Evolutionary conservation across 805 yeast genomes (phyloP).

Genomic region (Yarrowia bubula): DNA sequence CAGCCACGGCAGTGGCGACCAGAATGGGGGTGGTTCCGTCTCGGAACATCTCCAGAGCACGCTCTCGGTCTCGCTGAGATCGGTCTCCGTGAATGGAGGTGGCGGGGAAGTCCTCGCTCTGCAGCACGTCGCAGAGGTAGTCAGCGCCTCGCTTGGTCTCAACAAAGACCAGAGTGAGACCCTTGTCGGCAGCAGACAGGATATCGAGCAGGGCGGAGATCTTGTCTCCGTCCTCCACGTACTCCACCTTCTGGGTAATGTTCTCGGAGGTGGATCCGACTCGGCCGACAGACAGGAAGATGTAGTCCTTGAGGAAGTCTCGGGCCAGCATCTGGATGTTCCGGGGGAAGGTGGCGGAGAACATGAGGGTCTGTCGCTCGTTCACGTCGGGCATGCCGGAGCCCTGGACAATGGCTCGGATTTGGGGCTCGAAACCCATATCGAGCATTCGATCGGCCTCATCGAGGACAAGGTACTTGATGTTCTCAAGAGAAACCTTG

Average conservation of each 20-base stretch:
- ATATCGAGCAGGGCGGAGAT: slow-evolving; percentile 86
- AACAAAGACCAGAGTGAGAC: slow-evolving; percentile 90
- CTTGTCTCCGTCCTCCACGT: slow-evolving; percentile 92
- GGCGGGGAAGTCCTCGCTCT: slow-evolving; percentile 88
- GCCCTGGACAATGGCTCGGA: slow-evolving; percentile 95
- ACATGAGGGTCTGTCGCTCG: slow-evolving; percentile 95
- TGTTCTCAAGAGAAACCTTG: slow-evolving; percentile 79
- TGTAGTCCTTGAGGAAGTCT: slow-evolving; percentile 93
- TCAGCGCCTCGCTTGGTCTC: slow-evolving; percentile 99
- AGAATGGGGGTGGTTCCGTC: slow-evolving; percentile 86
- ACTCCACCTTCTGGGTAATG: slow-evolving; percentile 88
- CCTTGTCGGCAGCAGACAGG: slow-evolving; percentile 74
- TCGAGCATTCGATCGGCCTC: slow-evolving; percentile 99
- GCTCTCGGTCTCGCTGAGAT: slow-evolving; percentile 95
- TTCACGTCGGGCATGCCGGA: slow-evolving; percentile 95
- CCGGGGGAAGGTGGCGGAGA: slow-evolving; percentile 98
- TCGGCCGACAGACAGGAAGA: slow-evolving; percentile 96
- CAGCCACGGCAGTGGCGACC: slow-evolving; percentile 99
- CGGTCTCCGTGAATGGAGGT: slow-evolving; percentile 99
- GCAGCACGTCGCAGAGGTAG: slow-evolving; percentile 85
- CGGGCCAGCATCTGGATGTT: slow-evolving; percentile 96
- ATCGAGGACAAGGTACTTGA: slow-evolving; percentile 91
- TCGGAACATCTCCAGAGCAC: slow-evolving; percentile 92
- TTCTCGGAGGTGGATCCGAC: slow-evolving; percentile 99
- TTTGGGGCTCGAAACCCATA: slow-evolving; percentile 99